phyloP scores from a whole-genome alignment of 2,329 filamentous ascomycete genomes.

The Pyrenophora teres region DNA sequence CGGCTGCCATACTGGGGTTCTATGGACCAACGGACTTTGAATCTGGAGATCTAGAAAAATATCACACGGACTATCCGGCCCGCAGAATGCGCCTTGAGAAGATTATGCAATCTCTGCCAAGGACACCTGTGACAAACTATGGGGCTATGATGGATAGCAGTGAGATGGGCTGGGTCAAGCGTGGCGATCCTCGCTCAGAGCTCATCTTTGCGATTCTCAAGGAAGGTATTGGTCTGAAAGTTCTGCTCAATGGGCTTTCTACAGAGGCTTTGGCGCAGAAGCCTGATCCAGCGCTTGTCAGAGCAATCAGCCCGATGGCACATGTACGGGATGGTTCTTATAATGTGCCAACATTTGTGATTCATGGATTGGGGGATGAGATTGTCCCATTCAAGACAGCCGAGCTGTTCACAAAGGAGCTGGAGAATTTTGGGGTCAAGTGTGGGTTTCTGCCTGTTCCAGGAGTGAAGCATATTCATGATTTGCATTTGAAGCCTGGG shows the following conservation, averaged over 20 bases:
- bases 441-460: slow-evolving; percentile 3
- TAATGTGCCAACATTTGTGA: slow-evolving; percentile 6
- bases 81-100: slow-evolving; percentile 8
- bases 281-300: slow-evolving; percentile 3
- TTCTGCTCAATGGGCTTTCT: slow-evolving; percentile 3
- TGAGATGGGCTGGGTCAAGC: slow-evolving; percentile 8
- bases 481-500: slow-evolving; percentile 3
- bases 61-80: slow-evolving; percentile 1
- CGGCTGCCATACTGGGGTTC: slow-evolving; percentile 5
- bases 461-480: slow-evolving; percentile 6
- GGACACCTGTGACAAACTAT: slow-evolving; percentile 2
- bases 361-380: slow-evolving; percentile 4
- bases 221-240: slow-evolving; percentile 1
- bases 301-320: slow-evolving; percentile 5
- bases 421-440: background rate
- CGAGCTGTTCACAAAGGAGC: slow-evolving; percentile 2
- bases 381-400: slow-evolving; percentile 7
- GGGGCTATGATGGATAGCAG: slow-evolving; percentile 9
- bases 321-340: slow-evolving; percentile 5
- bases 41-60: slow-evolving; percentile 2
- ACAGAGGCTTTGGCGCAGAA: background rate
- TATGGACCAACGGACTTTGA: slow-evolving; percentile 9
- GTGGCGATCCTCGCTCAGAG: slow-evolving; percentile 6
- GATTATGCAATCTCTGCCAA: slow-evolving; percentile 6
- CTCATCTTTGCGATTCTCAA: slow-evolving; percentile 6